Evolutionary conservation across 192 early-diverging fungal genomes (phyloP), one percentile per base, ranked within the genome.

Genomic region (Entophlyctis helioformis): DNA sequence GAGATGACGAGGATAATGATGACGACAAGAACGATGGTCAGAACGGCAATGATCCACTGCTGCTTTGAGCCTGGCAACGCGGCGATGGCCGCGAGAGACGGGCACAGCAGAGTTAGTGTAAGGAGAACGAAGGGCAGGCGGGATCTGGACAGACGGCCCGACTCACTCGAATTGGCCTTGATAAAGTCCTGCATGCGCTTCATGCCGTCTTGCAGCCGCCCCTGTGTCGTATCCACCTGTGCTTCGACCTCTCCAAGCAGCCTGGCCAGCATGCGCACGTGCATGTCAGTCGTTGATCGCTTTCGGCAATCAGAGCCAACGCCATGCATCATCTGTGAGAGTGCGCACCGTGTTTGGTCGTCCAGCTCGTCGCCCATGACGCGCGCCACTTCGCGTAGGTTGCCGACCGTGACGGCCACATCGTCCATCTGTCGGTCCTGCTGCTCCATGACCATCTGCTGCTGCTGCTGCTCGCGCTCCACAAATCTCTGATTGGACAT

Each of bases 281-380:
- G n/a, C n/a, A n/a, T n/a, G n/a, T n/a, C n/a, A n/a, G n/a, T n/a
- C n/a, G n/a, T n/a, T n/a, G n/a, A n/a, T n/a, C n/a, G n/a, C n/a
- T n/a, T n/a, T n/a, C n/a, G n/a, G n/a, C n/a, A n/a, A n/a, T n/a
- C n/a, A n/a, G n/a, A n/a, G n/a, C n/a, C n/a, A n/a, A n/a, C n/a
- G n/a, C n/a, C n/a, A n/a, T n/a, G n/a, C n/a, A n/a, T n/a, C n/a
- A n/a, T n/a, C n/a, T n/a, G n/a, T n/a, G n/a, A n/a, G 5, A 1
- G 11, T 1, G 26, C 51, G 36, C 50, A 74, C 66, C 50, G 42
- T 24, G 69, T 62, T 45, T 76, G 74, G 47, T 76, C 74, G 23
- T 76, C 74, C 31, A 76, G 37, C 57, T 76, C 74, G 18, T 56
- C 36, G 28, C 68, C 68, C 67, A 76, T 76, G 18, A 69, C 67